Percentiles rank a stretch among this genome's conserved stretches.
These are phyloP conservation scores for Plasmodiophora brassicae DNA, from an alignment of 208 protist genomes.

Conservation along the genomic window DNA sequence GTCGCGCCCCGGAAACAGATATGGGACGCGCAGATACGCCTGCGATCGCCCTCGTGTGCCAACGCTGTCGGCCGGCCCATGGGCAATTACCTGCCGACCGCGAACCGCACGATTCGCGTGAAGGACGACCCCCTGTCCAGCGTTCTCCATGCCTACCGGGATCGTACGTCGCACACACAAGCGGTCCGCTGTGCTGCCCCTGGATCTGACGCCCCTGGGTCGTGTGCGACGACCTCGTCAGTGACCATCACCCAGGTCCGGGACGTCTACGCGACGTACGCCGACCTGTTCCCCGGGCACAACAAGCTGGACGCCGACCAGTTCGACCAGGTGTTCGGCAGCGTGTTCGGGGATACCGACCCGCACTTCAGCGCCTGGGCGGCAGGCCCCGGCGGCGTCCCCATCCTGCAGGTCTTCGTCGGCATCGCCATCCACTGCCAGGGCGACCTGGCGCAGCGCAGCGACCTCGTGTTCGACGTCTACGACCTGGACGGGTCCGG, in stretches of 20 bases:
- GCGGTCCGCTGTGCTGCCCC: background rate
- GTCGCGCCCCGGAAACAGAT: too few relatives aligned
- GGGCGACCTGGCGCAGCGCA: background rate
- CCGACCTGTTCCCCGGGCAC: background rate
- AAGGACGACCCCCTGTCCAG: too few relatives aligned
- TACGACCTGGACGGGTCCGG: background rate
- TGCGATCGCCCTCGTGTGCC: too few relatives aligned
- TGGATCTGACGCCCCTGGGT: background rate
- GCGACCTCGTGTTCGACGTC: background rate
- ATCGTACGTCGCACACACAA: background rate
- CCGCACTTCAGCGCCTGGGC: background rate
- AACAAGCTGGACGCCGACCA: background rate
- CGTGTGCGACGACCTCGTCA: background rate
- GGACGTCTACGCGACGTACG: background rate
- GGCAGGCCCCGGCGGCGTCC: background rate
- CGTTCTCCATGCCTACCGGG: background rate
- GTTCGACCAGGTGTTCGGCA: constrained; percentile 5
- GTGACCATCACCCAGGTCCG: background rate
- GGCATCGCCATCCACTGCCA: background rate
- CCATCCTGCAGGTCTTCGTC: background rate
- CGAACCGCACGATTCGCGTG: too few relatives aligned
- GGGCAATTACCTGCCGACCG: background rate
- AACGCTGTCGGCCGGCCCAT: too few relatives aligned
- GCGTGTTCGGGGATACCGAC: background rate
- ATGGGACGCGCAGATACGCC: too few relatives aligned